Conservation (phyloP, 768 basidiomycete species). For the Tylopilus felleus region DNA sequence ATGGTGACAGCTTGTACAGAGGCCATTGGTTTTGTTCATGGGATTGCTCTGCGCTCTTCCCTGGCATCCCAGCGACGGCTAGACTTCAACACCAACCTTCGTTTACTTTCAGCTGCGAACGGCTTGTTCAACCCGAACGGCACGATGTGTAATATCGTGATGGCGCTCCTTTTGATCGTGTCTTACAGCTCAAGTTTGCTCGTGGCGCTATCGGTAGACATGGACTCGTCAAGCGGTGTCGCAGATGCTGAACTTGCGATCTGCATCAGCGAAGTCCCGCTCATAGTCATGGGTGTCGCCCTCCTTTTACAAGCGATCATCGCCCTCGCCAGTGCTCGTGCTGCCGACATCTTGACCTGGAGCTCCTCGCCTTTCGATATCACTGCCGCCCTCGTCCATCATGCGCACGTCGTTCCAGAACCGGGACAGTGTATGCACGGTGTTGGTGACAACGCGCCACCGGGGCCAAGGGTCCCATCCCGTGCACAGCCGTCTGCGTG, state of each 20-base stretch:
- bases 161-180: conserved; percentile 28
- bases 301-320: conserved; percentile 25
- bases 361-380: conserved; percentile 32
- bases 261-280: conserved; percentile 25
- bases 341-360: conserved; percentile 30
- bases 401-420: conserved; percentile 19
- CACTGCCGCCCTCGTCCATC: conserved; percentile 30
- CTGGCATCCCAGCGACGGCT: conserved; percentile 25
- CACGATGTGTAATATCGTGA: conserved; percentile 17
- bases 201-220: conserved; percentile 15
- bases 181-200: conserved; percentile 30
- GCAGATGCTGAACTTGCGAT: neutral
- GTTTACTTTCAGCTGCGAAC: conserved; percentile 22
- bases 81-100: conserved; percentile 30
- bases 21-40: conserved; percentile 28
- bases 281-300: conserved; percentile 26
- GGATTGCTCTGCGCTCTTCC: conserved; percentile 26
- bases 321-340: conserved; percentile 20
- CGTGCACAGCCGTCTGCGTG: conserved; percentile 27
- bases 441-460: conserved; percentile 6
- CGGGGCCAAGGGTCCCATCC: conserved; percentile 14
- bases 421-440: conserved; percentile 27
- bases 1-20: conserved; percentile 29
- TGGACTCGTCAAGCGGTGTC: conserved; percentile 15
- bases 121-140: conserved; percentile 25